Percentiles rank a stretch among this genome's conserved stretches.
phyloP scores from a whole-genome alignment of 148 eudicot genomes.

The Pharnaceum exiguum region DNA sequence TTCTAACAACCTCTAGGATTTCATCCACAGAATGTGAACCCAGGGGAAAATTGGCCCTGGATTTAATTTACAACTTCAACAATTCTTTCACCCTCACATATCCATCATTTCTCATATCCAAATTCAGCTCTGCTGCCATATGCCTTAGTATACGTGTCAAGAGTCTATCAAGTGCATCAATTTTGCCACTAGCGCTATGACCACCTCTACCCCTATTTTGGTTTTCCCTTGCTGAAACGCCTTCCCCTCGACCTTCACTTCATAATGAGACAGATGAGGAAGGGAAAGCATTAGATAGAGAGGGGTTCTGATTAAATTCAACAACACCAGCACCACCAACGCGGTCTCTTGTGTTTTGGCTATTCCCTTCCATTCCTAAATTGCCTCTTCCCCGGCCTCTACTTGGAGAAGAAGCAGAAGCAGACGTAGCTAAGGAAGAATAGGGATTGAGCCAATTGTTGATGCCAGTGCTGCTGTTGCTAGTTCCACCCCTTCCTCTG shows the following conservation, averaged over 20 bases:
- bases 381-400: constrained; percentile 49
- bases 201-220: no score
- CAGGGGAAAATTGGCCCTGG: constrained; percentile 64
- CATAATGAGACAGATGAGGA: no score
- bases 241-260: no score
- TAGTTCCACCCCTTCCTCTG: neutral
- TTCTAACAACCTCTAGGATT: constrained; percentile 82
- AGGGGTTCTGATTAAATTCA: no score
- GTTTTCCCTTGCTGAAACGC: no score
- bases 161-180: constrained; percentile 83
- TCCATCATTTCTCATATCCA: constrained; percentile 85
- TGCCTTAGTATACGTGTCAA: constrained; percentile 85
- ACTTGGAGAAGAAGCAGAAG: constrained; percentile 18
- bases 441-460: constrained; percentile 25
- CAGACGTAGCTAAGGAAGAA: constrained; percentile 25
- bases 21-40: constrained; percentile 74
- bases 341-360: constrained; percentile 45
- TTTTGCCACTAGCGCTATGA: constrained; percentile 47
- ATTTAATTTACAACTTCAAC: constrained; percentile 57
- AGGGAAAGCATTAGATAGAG: no score
- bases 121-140: constrained; percentile 66
- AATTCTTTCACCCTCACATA: constrained; percentile 79
- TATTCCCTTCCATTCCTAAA: constrained; percentile 31
- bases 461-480: neutral
- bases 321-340: constrained; percentile 33